Percentiles rank a stretch among this genome's conserved stretches.
These are phyloP conservation scores for Berberis vulgaris DNA, from an alignment of 164 flowering plant genomes.

Conservation along the genomic window DNA sequence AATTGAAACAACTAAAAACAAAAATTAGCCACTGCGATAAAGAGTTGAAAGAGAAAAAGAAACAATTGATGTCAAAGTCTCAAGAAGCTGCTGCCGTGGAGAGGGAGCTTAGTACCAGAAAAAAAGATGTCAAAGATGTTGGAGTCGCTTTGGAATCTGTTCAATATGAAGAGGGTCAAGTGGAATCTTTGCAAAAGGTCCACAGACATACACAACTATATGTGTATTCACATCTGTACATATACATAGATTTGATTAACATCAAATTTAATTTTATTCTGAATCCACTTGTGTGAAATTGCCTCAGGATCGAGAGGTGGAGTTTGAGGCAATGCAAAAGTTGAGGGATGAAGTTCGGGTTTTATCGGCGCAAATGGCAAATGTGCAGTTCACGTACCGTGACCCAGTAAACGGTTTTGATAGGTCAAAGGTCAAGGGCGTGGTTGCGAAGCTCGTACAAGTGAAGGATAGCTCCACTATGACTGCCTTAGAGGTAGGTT, in stretches of 20 bases:
- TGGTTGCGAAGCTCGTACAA: constrained; percentile 84
- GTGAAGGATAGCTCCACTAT: constrained; percentile 77
- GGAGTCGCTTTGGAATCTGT: constrained; percentile 49
- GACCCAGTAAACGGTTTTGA: constrained; percentile 79
- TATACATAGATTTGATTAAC: no score
- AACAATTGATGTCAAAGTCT: constrained; percentile 54
- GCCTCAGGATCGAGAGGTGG: constrained; percentile 60
- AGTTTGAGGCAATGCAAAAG: constrained; percentile 61
- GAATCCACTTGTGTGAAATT: constrained; percentile 1
- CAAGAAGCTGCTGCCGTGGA: constrained; percentile 77
- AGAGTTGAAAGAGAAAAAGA: constrained; percentile 71
- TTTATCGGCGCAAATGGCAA: constrained; percentile 58
- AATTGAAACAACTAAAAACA: constrained; percentile 69
- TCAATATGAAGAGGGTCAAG: constrained; percentile 61
- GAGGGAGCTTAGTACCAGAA: constrained; percentile 53
- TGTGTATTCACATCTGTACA: no score
- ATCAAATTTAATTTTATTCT: not conserved
- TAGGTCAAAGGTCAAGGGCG: constrained; percentile 93
- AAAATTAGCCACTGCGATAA: constrained; percentile 70
- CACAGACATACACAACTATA: not conserved
- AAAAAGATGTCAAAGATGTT: constrained; percentile 54
- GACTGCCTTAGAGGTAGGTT: constrained; percentile 84
- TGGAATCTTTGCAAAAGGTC: constrained; percentile 87
- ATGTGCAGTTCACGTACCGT: constrained; percentile 66
- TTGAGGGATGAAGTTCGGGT: constrained; percentile 60